Evolutionary conservation across 345 rosid species (phyloP).

Genomic region (Angophora floribunda): DNA sequence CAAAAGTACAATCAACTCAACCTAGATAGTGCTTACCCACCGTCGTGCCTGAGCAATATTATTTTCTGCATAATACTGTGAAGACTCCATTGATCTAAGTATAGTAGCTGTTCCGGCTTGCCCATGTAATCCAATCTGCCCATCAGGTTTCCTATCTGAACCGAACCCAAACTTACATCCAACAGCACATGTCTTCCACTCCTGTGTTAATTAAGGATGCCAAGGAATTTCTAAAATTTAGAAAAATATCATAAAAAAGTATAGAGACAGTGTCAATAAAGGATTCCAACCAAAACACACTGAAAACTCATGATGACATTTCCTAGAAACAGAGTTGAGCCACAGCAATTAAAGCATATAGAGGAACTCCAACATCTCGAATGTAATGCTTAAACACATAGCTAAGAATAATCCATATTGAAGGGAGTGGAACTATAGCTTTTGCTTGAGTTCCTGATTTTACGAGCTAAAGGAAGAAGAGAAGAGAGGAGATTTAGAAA

Average conservation of each 20-base stretch:
- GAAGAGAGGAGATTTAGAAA: not conserved
- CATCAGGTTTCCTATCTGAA: conserved; percentile 45
- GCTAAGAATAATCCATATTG: not conserved
- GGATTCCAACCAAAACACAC: not conserved
- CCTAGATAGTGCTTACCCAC: conserved; percentile 87
- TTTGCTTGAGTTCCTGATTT: not conserved
- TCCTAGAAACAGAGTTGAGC: not conserved
- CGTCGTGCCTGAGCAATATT: conserved; percentile 73
- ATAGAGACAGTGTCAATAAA: not conserved
- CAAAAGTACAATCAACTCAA: not conserved
- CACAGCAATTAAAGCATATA: not conserved
- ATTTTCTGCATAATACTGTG: conserved; percentile 70
- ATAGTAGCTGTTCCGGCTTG: conserved; percentile 32
- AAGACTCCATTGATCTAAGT: conserved; percentile 90
- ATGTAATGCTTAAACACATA: not conserved
- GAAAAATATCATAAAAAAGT: not conserved
- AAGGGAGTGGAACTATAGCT: not conserved
- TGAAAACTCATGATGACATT: not conserved
- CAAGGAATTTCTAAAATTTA: not conserved
- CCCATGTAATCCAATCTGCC: conserved; percentile 42
- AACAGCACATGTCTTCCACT: conserved; percentile 50
- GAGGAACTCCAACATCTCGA: not conserved
- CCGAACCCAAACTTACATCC: conserved; percentile 57
- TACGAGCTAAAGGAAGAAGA: not conserved
- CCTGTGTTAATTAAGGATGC: conserved; percentile 22